These are phyloP conservation scores for Diaporthe ampelina DNA, from an alignment of 2,329 filamentous ascomycete species.

Conservation along the genomic window DNA sequence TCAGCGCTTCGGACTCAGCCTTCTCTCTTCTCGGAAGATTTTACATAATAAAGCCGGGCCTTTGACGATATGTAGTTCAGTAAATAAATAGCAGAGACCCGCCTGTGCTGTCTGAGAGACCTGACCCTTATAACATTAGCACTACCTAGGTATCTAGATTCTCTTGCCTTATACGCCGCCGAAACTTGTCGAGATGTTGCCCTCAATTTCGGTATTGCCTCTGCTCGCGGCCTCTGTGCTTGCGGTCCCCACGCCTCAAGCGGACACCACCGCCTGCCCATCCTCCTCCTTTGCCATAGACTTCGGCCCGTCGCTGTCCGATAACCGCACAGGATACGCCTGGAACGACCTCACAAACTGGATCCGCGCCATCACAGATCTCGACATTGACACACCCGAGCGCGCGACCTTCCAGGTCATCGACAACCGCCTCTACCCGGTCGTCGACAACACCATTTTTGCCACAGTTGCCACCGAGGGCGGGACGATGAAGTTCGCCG, in stretches of 20 bases:
- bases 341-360: slow-evolving; percentile 12
- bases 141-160: not conserved
- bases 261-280: not conserved
- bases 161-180: not conserved
- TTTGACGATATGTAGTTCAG: not conserved
- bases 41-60: not conserved
- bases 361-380: slow-evolving; percentile 7
- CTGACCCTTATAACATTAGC: not conserved
- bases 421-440: slow-evolving; percentile 21
- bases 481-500: not conserved
- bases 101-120: not conserved
- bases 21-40: not conserved
- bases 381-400: slow-evolving; percentile 21
- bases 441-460: slow-evolving; percentile 57
- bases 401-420: slow-evolving; percentile 21
- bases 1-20: not conserved
- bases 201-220: not conserved
- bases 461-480: not conserved
- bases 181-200: not conserved
- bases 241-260: slow-evolving; percentile 9
- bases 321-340: not conserved
- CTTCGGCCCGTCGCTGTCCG: slow-evolving; percentile 21
- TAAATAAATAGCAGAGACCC: not conserved
- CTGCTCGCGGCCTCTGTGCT: slow-evolving; percentile 6
- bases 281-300: slow-evolving; percentile 3